Base-by-base conservation (phyloP, 495 filamentous ascomycete species). In the Penicillium flavigenum region DNA sequence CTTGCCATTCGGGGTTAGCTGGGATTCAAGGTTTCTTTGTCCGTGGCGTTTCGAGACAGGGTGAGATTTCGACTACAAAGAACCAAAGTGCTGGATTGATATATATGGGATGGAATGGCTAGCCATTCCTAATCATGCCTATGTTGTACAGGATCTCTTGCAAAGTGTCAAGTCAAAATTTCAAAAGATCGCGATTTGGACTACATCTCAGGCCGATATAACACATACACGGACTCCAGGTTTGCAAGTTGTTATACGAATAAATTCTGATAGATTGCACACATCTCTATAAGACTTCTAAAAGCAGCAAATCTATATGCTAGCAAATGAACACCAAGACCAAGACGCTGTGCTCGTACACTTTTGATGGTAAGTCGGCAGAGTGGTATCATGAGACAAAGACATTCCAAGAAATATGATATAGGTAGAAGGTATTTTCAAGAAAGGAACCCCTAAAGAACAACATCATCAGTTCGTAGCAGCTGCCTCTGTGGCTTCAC, bases 381-480 rank as follows among this genome's bases (percentile, higher is more conserved):
- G 31, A 38, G 41, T 47, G 56, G 45, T 54, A 59, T 59, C 44
- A 55, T 49, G n/a, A 49, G n/a, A 43, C 39, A 44, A 29, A 47
- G 46, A 54, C 14, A 19, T 31, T 24, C 43, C 14, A 5, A 47
- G 20, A 12, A 47, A 47, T 2, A 39, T 38, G 53, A 47, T 39
- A 47, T 29, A 38, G 20, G 9, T n/a, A 20, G 31, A 46, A 36
- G 12, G 43, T 26, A 38, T 55, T 36, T 47, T 44, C 43, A 55
- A 55, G 17, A 26, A 27, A 31, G 27, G 20, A 24, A 51, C 10
- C 14, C 9, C 19, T 34, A 19, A 38, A 36, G 8, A 24, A 26
- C 11, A 41, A 29, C 32, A 27, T n/a, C 43, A 38, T 34, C 20
- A 48, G n/a, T 20, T 39, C 4, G 43, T 22, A 39, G 43, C 19